phyloP scores from a whole-genome alignment of 2,329 filamentous ascomycete genomes.

The Fonsecaea multimorphosa region DNA sequence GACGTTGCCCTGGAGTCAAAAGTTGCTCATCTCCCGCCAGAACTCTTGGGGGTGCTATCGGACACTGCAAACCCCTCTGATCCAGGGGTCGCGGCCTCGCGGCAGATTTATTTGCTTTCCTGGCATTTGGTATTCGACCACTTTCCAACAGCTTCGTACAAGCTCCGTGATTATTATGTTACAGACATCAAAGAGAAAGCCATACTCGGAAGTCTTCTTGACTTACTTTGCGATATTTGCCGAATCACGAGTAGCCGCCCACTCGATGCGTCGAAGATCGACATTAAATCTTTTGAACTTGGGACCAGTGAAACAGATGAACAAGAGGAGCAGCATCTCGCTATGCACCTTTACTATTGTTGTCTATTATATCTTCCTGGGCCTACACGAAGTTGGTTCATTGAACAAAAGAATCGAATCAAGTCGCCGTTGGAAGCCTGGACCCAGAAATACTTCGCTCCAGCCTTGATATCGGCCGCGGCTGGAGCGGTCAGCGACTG shows the following conservation, averaged over 20 bases:
- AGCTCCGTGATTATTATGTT: conserved; percentile 80
- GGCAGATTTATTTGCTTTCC: conserved; percentile 82
- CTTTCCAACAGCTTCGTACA: conserved; percentile 77
- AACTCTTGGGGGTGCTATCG: conserved; percentile 81
- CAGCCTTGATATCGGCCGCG: conserved; percentile 49
- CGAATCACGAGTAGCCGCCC: conserved; percentile 77
- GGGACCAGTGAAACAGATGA: conserved; percentile 63
- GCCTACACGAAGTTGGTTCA: conserved; percentile 83
- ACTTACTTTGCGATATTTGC: conserved; percentile 83
- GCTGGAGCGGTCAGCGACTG: conserved; percentile 50
- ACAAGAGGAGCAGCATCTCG: conserved; percentile 78
- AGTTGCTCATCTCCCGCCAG: conserved; percentile 75
- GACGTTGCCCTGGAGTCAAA: conserved; percentile 65
- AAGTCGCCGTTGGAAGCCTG: conserved; percentile 82
- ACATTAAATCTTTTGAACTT: conserved; percentile 68
- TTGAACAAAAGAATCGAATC: conserved; percentile 76
- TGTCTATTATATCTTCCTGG: conserved; percentile 77
- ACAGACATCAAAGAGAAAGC: conserved; percentile 78
- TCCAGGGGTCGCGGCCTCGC: conserved; percentile 67
- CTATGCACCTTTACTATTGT: conserved; percentile 85
- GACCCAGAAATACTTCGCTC: conserved; percentile 74
- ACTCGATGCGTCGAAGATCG: conserved; percentile 72
- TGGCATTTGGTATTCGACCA: conserved; percentile 93
- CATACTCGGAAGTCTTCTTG: conserved; percentile 68
- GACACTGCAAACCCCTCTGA: conserved; percentile 72